Evolutionary conservation across 1,284 basidiomycete genomes (phyloP).

Genomic region (Ceratobasidium sp.): DNA sequence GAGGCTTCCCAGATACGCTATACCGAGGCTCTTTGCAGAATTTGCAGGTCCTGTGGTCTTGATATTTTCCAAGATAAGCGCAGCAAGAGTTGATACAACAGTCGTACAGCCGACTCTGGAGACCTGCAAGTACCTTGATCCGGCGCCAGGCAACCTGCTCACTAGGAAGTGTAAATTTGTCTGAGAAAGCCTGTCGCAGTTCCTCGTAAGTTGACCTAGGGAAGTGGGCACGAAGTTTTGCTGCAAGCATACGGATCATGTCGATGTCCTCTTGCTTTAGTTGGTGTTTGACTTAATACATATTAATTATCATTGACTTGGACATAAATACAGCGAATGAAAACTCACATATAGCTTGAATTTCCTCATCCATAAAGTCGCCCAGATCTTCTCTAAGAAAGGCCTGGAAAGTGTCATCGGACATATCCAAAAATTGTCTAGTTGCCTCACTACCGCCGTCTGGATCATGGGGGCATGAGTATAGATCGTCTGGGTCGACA

Average conservation of each 20-base stretch:
- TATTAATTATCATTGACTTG: not conserved
- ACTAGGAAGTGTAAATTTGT: too few species aligned
- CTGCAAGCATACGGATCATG: not conserved
- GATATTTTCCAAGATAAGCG: conserved; percentile 47
- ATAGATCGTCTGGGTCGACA: too few species aligned
- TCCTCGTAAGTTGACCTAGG: too few species aligned
- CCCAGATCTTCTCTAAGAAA: not conserved
- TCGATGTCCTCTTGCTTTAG: not conserved
- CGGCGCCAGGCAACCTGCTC: too few species aligned
- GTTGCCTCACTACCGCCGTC: not conserved
- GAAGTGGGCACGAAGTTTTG: not conserved
- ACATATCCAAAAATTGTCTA: not conserved
- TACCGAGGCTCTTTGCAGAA: conserved; percentile 48
- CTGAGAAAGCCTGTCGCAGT: too few species aligned
- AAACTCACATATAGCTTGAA: not conserved
- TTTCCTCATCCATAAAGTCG: not conserved
- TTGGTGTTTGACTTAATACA: not conserved
- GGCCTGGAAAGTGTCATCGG: not conserved
- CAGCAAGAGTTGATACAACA: too few species aligned
- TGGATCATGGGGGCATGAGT: not conserved
- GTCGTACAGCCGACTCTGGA: too few species aligned
- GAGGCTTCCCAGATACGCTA: conserved; percentile 43
- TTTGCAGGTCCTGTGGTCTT: conserved; percentile 47
- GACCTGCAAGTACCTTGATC: too few species aligned
- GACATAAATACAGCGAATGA: not conserved